These are phyloP conservation scores for Apiospora sp. DNA, from an alignment of 2,329 filamentous ascomycete genomes.

Conservation along the genomic window DNA sequence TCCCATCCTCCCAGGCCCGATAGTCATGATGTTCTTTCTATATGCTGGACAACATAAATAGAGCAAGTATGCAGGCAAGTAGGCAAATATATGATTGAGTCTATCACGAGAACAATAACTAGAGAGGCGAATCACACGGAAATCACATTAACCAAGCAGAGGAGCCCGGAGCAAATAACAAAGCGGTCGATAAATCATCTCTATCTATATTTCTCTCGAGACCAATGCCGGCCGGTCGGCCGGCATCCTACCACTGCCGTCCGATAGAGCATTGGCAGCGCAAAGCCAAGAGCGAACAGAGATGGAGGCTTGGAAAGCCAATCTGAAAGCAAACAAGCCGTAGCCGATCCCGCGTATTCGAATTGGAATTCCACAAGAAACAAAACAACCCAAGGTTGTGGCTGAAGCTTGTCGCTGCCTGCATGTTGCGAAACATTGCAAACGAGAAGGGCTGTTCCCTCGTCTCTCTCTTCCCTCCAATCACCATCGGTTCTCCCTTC, in stretches of 20 bases:
- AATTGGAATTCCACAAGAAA: neutral
- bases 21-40: neutral
- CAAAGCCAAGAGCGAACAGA: neutral
- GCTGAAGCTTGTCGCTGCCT: slow-evolving; percentile 10
- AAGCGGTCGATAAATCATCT: neutral
- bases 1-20: neutral
- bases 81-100: neutral
- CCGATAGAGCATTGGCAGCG: neutral
- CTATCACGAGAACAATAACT: neutral
- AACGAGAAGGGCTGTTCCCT: neutral
- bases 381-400: neutral
- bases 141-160: neutral
- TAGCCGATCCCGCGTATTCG: slow-evolving; percentile 4
- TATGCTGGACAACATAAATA: neutral
- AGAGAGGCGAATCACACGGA: too few relatives aligned
- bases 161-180: neutral
- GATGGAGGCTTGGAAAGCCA: neutral
- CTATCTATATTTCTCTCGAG: neutral
- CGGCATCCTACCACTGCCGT: neutral
- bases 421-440: slow-evolving; percentile 9
- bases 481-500: neutral
- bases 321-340: too few relatives aligned
- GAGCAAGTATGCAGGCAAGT: neutral
- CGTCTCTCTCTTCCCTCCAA: neutral
- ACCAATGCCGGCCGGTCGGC: neutral